A percentile compares a stretch with the other conserved stretches of the same genome.
Conservation (phyloP, 139 green algal species). For the Coelastrella sp. region DNA sequence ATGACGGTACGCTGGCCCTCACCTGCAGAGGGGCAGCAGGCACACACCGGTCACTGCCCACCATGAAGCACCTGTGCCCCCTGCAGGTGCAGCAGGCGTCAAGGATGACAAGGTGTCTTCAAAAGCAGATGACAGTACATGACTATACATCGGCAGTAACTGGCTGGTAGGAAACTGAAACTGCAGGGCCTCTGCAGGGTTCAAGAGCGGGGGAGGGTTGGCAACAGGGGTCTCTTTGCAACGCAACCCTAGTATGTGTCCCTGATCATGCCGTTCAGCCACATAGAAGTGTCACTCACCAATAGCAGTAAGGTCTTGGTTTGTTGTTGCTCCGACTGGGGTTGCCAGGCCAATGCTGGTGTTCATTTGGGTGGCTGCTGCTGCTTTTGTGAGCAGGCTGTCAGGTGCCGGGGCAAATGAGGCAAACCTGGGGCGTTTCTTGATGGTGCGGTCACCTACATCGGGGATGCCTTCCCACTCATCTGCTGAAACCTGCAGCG, state of each 20-base stretch:
- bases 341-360: constrained; percentile 65
- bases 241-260: background rate
- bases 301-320: constrained; percentile 92
- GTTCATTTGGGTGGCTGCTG: constrained; percentile 36
- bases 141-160: background rate
- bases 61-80: background rate
- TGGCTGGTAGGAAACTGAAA: too few species aligned
- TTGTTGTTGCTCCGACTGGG: constrained; percentile 56
- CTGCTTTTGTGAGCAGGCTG: constrained; percentile 81
- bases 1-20: constrained; percentile 90
- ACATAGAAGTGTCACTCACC: constrained; percentile 55
- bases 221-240: too few species aligned
- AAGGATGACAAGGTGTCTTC: background rate
- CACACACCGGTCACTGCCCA: background rate
- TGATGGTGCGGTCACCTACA: constrained; percentile 98
- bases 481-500: constrained; percentile 48
- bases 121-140: background rate
- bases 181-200: too few species aligned
- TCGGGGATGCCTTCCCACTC: constrained; percentile 97
- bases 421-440: constrained; percentile 71
- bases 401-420: constrained; percentile 93
- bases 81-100: background rate
- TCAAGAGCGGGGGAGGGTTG: too few species aligned
- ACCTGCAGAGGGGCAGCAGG: constrained; percentile 51
- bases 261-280: background rate